Base-by-base conservation (phyloP, 192 early-diverging fungal species). In the Umbelopsis ramanniana region DNA sequence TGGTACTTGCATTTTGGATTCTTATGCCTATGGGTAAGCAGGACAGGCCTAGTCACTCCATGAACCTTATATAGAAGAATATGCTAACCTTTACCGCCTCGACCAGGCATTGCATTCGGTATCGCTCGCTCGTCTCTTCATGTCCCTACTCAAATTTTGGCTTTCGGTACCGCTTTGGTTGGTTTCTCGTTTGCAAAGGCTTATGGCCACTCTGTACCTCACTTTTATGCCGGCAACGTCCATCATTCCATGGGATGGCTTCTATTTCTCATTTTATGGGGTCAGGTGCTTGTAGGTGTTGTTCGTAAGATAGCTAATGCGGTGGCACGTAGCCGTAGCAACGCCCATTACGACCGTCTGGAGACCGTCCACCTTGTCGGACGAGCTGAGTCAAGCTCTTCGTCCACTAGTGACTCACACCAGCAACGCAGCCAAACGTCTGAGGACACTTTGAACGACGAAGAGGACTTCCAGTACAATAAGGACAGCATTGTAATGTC, bases 1-100 rank as follows among this genome's bases (percentile, higher is more conserved):
- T 79, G 78, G 68, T 79, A 24, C 40, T 79, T 38, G 73, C 70
- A 14, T 79, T 79, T 70, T 75, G 73, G 78, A 72, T 79, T 40
- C 45, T 79, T 7, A 71, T 79, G 69, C 78, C 78, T 33, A 79
- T 79, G 24, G 78, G 78, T 79, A 75, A 79, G 60, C 14, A 38
- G 43, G 63, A 40, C 14, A 10, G 24, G 11, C 22, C 21, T 22
- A 53, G 22, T 15, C 22, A 66, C 0, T 21, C 33, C 24, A 26
- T 24, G 29, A 68, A 26, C n/a, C 47, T 11, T 24, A 8, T 46
- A 35, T 54, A 24, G 46, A 67, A 54, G 12, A 29, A 0, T 23
- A 46, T 35, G n/a, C n/a, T 60, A 24, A 63, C 33, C 29, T 2
- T 29, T 1, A 29, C 29, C 29, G 3, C 29, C 29, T 29, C 26